Percentiles rank a stretch among this genome's conserved stretches.
phyloP scores from a whole-genome alignment of 768 basidiomycete genomes.

The Tricholoma furcatifolium region DNA sequence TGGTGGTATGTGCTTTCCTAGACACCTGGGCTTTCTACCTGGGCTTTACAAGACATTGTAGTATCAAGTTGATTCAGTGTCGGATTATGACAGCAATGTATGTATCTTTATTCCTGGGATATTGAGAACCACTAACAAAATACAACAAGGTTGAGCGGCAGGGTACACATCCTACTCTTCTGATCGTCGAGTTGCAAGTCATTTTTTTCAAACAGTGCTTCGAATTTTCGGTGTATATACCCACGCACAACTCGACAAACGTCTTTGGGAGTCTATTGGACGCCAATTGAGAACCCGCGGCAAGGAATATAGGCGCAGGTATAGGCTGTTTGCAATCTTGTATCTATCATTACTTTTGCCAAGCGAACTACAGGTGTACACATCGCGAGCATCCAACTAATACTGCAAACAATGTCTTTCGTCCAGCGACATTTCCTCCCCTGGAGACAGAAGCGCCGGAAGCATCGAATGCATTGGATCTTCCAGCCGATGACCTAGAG shows the following conservation, averaged over 20 bases:
- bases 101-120: not conserved
- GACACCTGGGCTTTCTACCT: not conserved
- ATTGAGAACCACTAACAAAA: not conserved
- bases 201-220: slow-evolving; percentile 4
- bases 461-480: slow-evolving; percentile 23
- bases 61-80: slow-evolving; percentile 17
- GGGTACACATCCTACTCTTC: not conserved
- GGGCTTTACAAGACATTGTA: not conserved
- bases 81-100: slow-evolving; percentile 11
- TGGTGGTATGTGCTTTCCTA: slow-evolving; percentile 10
- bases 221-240: slow-evolving; percentile 26
- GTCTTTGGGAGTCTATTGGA: slow-evolving; percentile 38
- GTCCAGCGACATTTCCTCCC: slow-evolving; percentile 53
- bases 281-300: slow-evolving; percentile 37
- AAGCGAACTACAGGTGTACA: slow-evolving; percentile 36
- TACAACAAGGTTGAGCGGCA: slow-evolving; percentile 13
- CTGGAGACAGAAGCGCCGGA: slow-evolving; percentile 22
- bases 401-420: slow-evolving; percentile 40
- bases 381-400: slow-evolving; percentile 35
- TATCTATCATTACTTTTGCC: not conserved
- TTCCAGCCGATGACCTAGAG: slow-evolving; percentile 44
- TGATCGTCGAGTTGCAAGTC: not conserved
- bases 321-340: not conserved
- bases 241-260: slow-evolving; percentile 35
- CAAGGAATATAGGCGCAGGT: slow-evolving; percentile 56